phyloP scores from a whole-genome alignment of 139 green algal genomes.

The Nannochloris sp. region DNA sequence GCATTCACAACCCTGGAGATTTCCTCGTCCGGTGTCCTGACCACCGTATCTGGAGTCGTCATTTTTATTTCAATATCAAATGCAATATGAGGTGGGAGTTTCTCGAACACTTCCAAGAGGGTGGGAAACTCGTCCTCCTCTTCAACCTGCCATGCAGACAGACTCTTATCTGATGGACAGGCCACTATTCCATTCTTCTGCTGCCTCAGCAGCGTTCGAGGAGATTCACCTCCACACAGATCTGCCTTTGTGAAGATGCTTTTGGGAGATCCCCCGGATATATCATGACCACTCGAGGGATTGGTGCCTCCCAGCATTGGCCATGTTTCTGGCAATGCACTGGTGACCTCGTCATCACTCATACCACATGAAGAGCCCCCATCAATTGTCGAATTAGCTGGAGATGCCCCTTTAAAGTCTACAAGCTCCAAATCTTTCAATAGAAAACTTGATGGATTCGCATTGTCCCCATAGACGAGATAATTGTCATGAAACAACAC shows the following conservation, averaged over 20 bases:
- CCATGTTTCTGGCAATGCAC: neutral
- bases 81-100: conserved; percentile 43
- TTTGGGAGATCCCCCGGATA: neutral
- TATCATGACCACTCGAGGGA: conserved; percentile 3
- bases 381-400: conserved; percentile 10
- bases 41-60: conserved; percentile 42
- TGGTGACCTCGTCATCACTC: conserved; percentile 8
- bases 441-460: conserved; percentile 11
- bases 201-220: conserved; percentile 19
- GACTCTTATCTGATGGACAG: conserved; percentile 9
- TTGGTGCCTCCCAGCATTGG: neutral
- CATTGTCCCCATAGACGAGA: conserved; percentile 34
- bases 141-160: conserved; percentile 15
- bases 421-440: conserved; percentile 51
- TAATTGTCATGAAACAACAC: conserved; percentile 80
- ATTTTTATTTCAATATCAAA: conserved; percentile 90
- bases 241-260: neutral
- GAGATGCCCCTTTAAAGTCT: conserved; percentile 52
- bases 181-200: conserved; percentile 10
- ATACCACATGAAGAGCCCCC: neutral
- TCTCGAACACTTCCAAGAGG: conserved; percentile 41
- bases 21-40: conserved; percentile 43
- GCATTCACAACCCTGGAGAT: conserved; percentile 42
- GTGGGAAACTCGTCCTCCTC: conserved; percentile 67
- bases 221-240: neutral